phyloP scores from a whole-genome alignment of 768 basidiomycete genomes.

The Tremella fuciformis region DNA sequence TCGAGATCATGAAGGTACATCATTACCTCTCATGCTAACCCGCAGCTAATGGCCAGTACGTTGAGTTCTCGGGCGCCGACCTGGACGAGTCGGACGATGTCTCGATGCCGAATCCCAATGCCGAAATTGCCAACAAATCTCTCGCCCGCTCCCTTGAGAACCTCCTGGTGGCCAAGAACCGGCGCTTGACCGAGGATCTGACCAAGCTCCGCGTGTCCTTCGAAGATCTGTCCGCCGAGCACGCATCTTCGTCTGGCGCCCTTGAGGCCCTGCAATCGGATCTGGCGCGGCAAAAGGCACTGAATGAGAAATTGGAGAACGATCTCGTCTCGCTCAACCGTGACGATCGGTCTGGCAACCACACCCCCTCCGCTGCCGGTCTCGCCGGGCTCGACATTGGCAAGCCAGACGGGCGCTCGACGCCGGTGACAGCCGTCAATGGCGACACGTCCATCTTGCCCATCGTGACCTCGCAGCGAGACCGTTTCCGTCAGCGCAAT shows the following conservation, averaged over 20 bases:
- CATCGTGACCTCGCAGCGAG: slow-evolving; percentile 94
- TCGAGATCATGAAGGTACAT: slow-evolving; percentile 94
- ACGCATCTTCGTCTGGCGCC: slow-evolving; percentile 61
- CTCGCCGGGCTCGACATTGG: slow-evolving; percentile 73
- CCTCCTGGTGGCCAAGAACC: slow-evolving; percentile 89
- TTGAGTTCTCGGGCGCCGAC: slow-evolving; percentile 90
- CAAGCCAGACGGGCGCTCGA: slow-evolving; percentile 46
- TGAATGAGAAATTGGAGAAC: slow-evolving; percentile 89
- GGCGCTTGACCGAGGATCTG: slow-evolving; percentile 83
- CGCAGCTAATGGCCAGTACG: slow-evolving; percentile 62
- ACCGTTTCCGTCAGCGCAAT: slow-evolving; percentile 95
- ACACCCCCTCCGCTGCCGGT: slow-evolving; percentile 45
- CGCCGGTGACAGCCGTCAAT: slow-evolving; percentile 65
- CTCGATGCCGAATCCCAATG: slow-evolving; percentile 82
- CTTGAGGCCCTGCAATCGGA: slow-evolving; percentile 64
- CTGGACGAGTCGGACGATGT: slow-evolving; percentile 60
- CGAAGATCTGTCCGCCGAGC: slow-evolving; percentile 70
- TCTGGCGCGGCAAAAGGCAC: slow-evolving; percentile 68
- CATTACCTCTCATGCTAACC: not conserved
- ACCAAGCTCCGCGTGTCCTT: slow-evolving; percentile 86
- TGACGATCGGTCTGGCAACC: slow-evolving; percentile 25
- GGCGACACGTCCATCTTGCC: slow-evolving; percentile 95
- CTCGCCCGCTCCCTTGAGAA: slow-evolving; percentile 82
- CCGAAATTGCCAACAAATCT: slow-evolving; percentile 71
- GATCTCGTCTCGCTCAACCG: slow-evolving; percentile 79